Percentiles rank a stretch among this genome's conserved stretches.
Conservation (phyloP, 371 early-diverging fungal species). For the Dinochytrium kinnereticum region DNA sequence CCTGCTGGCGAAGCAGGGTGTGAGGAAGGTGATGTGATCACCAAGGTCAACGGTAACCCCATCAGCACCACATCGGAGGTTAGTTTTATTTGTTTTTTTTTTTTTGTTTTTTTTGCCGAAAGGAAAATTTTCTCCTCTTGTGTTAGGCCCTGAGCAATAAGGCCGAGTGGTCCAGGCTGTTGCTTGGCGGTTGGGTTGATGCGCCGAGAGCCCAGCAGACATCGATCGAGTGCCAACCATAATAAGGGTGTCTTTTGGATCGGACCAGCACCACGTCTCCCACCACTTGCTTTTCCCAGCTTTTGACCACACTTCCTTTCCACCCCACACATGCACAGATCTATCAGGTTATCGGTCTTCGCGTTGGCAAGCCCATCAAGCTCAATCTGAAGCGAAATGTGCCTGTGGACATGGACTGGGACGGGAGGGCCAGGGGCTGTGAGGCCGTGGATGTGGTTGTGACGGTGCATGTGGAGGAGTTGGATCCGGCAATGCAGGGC, state of each 20-base stretch:
- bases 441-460: constrained; percentile 35
- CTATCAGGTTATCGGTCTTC: constrained; percentile 39
- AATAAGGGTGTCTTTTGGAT: no score
- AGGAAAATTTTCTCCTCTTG: no score
- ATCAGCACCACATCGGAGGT: constrained; percentile 43
- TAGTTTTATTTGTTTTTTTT: neutral
- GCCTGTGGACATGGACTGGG: constrained; percentile 45
- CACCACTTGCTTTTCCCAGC: no score
- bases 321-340: constrained; percentile 23
- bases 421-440: constrained; percentile 34
- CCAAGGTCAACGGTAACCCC: constrained; percentile 33
- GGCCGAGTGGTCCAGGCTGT: no score
- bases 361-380: constrained; percentile 36
- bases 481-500: constrained; percentile 19
- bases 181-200: no score
- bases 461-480: constrained; percentile 32
- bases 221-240: no score
- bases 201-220: no score
- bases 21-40: constrained; percentile 48
- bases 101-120: neutral
- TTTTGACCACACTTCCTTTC: neutral
- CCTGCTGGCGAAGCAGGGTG: constrained; percentile 44
- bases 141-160: no score
- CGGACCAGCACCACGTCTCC: no score
- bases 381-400: constrained; percentile 38